Conservation (phyloP, 257 asterid species). For the Nicotiana tabacum region DNA sequence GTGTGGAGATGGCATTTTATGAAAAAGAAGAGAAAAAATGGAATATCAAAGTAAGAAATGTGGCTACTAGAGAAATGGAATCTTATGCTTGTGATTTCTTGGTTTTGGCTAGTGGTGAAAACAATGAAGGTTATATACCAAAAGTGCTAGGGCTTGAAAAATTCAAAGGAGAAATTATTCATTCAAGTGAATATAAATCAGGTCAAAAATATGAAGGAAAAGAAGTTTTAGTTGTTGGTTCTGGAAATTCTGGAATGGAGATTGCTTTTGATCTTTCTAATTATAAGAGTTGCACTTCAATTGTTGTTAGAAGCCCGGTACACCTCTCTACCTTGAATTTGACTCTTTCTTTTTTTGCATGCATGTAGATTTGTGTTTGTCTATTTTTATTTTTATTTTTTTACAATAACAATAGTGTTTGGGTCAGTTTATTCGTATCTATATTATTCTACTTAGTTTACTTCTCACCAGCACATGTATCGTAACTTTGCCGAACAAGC, state of each 20-base stretch:
- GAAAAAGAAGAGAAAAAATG: conserved; percentile 11
- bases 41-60: conserved; percentile 22
- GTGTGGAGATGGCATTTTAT: conserved; percentile 24
- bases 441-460: background rate
- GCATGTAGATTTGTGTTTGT: background rate
- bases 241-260: conserved; percentile 80
- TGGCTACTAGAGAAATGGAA: conserved; percentile 6
- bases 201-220: conserved; percentile 19
- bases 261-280: conserved; percentile 51
- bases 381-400: background rate
- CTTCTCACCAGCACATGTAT: background rate
- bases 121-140: conserved; percentile 36
- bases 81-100: conserved; percentile 25
- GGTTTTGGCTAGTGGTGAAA: conserved; percentile 54
- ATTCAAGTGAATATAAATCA: conserved; percentile 30
- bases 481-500: background rate
- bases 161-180: conserved; percentile 36
- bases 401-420: background rate
- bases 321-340: background rate
- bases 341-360: background rate
- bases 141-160: conserved; percentile 22
- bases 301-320: conserved; percentile 43
- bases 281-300: conserved; percentile 35
- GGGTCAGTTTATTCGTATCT: background rate
- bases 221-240: conserved; percentile 48